Base-by-base conservation (phyloP, 2,329 filamentous ascomycete species). In the Aphanoascus verrucosus region DNA sequence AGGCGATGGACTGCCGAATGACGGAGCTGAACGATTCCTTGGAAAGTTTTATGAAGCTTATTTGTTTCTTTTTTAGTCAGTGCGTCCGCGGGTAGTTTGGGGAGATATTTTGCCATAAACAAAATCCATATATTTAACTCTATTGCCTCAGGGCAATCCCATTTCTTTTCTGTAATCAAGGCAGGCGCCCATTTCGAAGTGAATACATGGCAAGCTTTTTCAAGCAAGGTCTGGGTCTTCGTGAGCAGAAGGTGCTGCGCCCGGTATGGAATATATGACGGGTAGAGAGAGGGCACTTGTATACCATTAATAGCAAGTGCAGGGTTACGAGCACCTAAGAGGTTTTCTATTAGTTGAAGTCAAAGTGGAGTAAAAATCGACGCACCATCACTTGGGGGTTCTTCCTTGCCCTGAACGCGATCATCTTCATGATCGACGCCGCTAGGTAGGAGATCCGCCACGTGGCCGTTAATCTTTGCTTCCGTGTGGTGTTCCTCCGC, bases 201-300 rank as follows among this genome's bases (percentile, higher is more conserved):
- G 48, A 71, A 72, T 6, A 70, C 64, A 56, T 70, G 73, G 58
- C 68, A 73, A 53, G 63, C 66, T 53, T 68, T 65, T 55, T 73
- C 70, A 3, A 72, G 62, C 15, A 70, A 44, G 6, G 59, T 55
- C 55, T 72, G 70, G 6, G 60, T 57, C 38, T 61, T 64, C 31
- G 60, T 66, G n/a, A 72, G 62, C 38, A 73, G 63, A 1, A 62
- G 46, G 59, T 72, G 67, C 52, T 72, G 68, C 2, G 64, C 56
- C 31, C 60, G 58, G 56, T 68, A 72, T 3, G 66, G 66, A 11
- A 72, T 56, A 32, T 61, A 66, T 0, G 61, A 60, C 0, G 67
- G 67, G 53, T 66, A 64, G 5, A 68, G 37, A 12, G 53, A 51
- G 15, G 20, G 43, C 1, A 46, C 20, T 19, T 40, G 11, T 14